Evolutionary conservation across 805 yeast species (phyloP).

Genomic region (Suhomyces emberorum): DNA sequence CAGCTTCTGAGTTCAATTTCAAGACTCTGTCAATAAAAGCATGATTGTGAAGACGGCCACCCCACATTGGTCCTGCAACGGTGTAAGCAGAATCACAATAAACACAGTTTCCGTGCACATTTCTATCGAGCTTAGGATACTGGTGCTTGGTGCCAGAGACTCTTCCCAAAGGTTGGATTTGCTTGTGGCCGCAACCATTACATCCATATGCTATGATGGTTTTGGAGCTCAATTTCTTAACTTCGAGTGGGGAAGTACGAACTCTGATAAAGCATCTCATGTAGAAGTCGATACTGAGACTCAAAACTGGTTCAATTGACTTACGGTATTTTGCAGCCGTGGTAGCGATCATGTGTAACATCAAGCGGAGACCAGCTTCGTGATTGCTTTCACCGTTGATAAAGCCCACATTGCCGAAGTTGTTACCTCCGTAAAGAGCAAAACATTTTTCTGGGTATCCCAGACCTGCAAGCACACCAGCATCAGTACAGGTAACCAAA

Average conservation of each 20-base stretch:
- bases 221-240: constrained; percentile 72
- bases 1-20: constrained; percentile 48
- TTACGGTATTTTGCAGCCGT: constrained; percentile 90
- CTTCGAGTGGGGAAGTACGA: constrained; percentile 71
- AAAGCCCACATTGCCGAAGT: constrained; percentile 57
- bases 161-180: constrained; percentile 74
- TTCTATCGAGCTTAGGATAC: constrained; percentile 31
- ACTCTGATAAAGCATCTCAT: constrained; percentile 83
- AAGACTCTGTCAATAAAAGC: constrained; percentile 66
- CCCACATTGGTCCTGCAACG: constrained; percentile 95
- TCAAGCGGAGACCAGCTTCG: constrained; percentile 87
- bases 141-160: constrained; percentile 52
- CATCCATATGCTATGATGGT: constrained; percentile 81
- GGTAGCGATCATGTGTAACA: constrained; percentile 67
- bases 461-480: constrained; percentile 92
- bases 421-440: constrained; percentile 91
- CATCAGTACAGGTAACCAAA: constrained; percentile 92
- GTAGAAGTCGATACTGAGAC: constrained; percentile 88
- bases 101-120: constrained; percentile 49
- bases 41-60: constrained; percentile 62
- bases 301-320: constrained; percentile 79
- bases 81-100: constrained; percentile 71
- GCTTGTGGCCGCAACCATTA: constrained; percentile 76
- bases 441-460: constrained; percentile 97
- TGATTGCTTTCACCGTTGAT: constrained; percentile 71